A percentile compares a stretch with the other conserved stretches of the same genome.
Conservation (phyloP, 2,329 filamentous ascomycete genomes). For the Hypoxylon sp. region DNA sequence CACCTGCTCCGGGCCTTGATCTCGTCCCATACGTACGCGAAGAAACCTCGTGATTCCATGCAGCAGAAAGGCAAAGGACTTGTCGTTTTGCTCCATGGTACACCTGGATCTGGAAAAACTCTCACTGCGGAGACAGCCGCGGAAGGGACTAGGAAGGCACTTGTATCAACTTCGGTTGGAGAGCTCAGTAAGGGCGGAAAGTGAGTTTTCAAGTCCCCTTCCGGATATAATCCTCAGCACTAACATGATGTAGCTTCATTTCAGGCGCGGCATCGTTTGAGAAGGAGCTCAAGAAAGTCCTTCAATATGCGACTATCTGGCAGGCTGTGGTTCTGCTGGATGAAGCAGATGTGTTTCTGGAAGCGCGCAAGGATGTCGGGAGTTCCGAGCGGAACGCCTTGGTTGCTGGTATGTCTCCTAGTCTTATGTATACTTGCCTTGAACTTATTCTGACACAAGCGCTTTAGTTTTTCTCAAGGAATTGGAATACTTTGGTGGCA, state of each 20-base stretch:
- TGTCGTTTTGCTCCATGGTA: slow-evolving; percentile 55
- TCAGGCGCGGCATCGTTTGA: slow-evolving; percentile 44
- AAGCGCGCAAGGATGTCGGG: slow-evolving; percentile 42
- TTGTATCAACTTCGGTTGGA: slow-evolving; percentile 47
- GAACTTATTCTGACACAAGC: neutral
- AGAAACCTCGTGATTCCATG: slow-evolving; percentile 45
- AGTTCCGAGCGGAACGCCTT: slow-evolving; percentile 44
- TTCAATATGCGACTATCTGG: slow-evolving; percentile 51
- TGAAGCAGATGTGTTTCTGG: slow-evolving; percentile 52
- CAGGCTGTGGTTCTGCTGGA: slow-evolving; percentile 52
- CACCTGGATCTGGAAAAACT: slow-evolving; percentile 57
- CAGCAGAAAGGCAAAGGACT: slow-evolving; percentile 57
- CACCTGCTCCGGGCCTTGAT: slow-evolving; percentile 48
- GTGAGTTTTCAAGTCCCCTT: slow-evolving; percentile 25
- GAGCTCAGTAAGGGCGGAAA: slow-evolving; percentile 44
- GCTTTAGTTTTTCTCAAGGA: slow-evolving; percentile 56
- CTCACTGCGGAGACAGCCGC: slow-evolving; percentile 55
- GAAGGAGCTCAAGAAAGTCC: slow-evolving; percentile 46
- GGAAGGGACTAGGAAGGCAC: slow-evolving; percentile 46
- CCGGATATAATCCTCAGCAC: neutral
- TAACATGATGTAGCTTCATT: slow-evolving; percentile 30
- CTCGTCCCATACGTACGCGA: slow-evolving; percentile 47
- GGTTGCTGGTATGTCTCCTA: slow-evolving; percentile 43
- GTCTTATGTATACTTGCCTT: no score
- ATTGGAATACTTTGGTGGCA: slow-evolving; percentile 58